Evolutionary conservation across 2,329 filamentous ascomycete genomes (phyloP).

Genomic region (Thielaviopsis punctulata): DNA sequence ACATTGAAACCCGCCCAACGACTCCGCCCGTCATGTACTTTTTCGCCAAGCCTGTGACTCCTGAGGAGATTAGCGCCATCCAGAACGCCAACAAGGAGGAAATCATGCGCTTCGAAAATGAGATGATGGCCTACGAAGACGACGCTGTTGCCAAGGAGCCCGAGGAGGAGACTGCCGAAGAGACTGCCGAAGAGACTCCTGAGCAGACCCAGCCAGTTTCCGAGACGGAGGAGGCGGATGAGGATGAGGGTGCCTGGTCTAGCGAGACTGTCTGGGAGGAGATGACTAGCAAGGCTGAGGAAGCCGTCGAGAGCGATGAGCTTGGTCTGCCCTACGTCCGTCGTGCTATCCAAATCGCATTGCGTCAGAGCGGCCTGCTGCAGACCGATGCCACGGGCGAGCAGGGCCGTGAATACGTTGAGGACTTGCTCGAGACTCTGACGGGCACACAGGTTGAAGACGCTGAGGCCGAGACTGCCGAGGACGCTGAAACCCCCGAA

Average conservation of each 20-base stretch:
- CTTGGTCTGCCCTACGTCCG: slow-evolving; percentile 32
- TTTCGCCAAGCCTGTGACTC: slow-evolving; percentile 69
- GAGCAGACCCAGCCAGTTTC: slow-evolving; percentile 12
- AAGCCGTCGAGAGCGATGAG: slow-evolving; percentile 40
- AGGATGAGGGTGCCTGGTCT: slow-evolving; percentile 7
- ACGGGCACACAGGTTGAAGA: slow-evolving; percentile 17
- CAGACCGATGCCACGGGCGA: slow-evolving; percentile 24
- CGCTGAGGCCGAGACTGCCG: not conserved
- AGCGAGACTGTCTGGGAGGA: slow-evolving; percentile 33
- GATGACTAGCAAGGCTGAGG: slow-evolving; percentile 36
- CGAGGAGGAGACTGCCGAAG: slow-evolving; percentile 13
- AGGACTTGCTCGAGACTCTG: slow-evolving; percentile 32
- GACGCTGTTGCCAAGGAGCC: slow-evolving; percentile 11
- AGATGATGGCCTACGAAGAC: slow-evolving; percentile 35
- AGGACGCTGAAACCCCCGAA: slow-evolving; percentile 2
- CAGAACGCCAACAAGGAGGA: slow-evolving; percentile 49
- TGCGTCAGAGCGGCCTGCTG: slow-evolving; percentile 36
- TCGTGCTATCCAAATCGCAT: slow-evolving; percentile 36
- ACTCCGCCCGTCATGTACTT: slow-evolving; percentile 61
- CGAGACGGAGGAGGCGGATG: slow-evolving; percentile 13
- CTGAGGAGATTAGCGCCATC: slow-evolving; percentile 54
- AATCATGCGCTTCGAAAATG: slow-evolving; percentile 51
- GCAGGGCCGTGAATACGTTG: slow-evolving; percentile 31
- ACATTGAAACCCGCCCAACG: slow-evolving; percentile 58
- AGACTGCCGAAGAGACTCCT: no score